Conservation (phyloP, 441 rosid genomes). For the Biscutella laevigata region DNA sequence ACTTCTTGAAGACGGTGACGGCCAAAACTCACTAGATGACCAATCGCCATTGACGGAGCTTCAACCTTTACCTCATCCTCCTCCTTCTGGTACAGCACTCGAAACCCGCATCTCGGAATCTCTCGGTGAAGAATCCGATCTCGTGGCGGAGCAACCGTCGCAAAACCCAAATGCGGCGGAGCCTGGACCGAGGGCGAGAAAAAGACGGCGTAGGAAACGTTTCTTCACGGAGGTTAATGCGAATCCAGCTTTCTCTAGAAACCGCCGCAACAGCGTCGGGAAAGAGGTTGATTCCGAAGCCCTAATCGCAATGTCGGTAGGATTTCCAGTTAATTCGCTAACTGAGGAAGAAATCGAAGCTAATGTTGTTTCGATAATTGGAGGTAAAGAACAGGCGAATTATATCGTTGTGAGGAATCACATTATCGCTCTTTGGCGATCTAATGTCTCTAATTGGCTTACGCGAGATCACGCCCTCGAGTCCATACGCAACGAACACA, state of each 20-base stretch:
- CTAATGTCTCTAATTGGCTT: constrained; percentile 67
- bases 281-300: constrained; percentile 80
- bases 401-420: constrained; percentile 78
- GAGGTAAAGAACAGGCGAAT: constrained; percentile 67
- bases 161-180: constrained; percentile 39
- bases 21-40: constrained; percentile 28
- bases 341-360: constrained; percentile 96
- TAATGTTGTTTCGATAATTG: constrained; percentile 56
- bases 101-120: constrained; percentile 55
- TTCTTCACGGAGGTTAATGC: constrained; percentile 79
- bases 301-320: constrained; percentile 65
- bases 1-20: constrained; percentile 30
- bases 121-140: constrained; percentile 53
- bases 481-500: constrained; percentile 62
- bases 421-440: constrained; percentile 72
- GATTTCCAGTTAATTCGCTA: constrained; percentile 81
- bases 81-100: constrained; percentile 14
- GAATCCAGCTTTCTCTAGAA: constrained; percentile 49
- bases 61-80: not conserved
- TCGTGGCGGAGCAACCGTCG: constrained; percentile 35
- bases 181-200: constrained; percentile 41
- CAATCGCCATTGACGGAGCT: constrained; percentile 28
- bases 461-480: constrained; percentile 64
- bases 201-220: constrained; percentile 70
- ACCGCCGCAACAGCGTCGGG: constrained; percentile 49